Evolutionary conservation across 176 grass and related monocot species (phyloP), one percentile per base, ranked within the genome.

Genomic region (Puya raimondii): DNA sequence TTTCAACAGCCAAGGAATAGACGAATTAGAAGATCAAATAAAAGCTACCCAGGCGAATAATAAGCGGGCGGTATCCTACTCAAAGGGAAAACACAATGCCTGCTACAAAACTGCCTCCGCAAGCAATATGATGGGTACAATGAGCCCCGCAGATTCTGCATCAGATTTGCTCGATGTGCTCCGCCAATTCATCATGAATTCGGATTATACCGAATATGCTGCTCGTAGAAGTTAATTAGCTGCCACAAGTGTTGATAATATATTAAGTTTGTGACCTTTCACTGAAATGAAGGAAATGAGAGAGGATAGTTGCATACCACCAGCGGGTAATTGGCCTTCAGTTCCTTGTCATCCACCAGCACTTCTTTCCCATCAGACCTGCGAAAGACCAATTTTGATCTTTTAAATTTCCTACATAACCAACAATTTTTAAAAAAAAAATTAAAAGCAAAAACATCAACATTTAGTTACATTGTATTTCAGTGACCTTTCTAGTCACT

Each of bases 151-250:
- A 42, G 33, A 42, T 42, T 42, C 33, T 42, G 33, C 33, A 42
- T 7, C 33, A 7, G 33, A 42, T 42, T 42, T 42, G 33, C 33
- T 42, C 33, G 5, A 42, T 7, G 4, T 22, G 56, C 56, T 42
- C 33, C 4, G 33, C 33, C 33, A 61, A 20, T 20, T 18, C 56
- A 61, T 93, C 86, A 93, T 63, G 76, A 76, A 48, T 76, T 80
- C 26, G 92, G 86, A 65, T 59, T 85, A 49, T 91, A 96, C 25
- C 88, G 88, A 82, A 96, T 78, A 16, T 85, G 81, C 71, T 91
- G 88, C 76, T 96, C 92, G 49, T 96, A 96, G 79, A 82, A 96
- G 82, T 79, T 77, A 69, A 96, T 96, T 80, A 96, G 79, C 92
- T 96, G 92, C 63, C 64, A 59, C 10, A 78, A 77, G 68, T 71